Evolutionary conservation across 2,329 filamentous ascomycete genomes (phyloP), one percentile per base, ranked within the genome.

Genomic region (Mariannaea sp.): DNA sequence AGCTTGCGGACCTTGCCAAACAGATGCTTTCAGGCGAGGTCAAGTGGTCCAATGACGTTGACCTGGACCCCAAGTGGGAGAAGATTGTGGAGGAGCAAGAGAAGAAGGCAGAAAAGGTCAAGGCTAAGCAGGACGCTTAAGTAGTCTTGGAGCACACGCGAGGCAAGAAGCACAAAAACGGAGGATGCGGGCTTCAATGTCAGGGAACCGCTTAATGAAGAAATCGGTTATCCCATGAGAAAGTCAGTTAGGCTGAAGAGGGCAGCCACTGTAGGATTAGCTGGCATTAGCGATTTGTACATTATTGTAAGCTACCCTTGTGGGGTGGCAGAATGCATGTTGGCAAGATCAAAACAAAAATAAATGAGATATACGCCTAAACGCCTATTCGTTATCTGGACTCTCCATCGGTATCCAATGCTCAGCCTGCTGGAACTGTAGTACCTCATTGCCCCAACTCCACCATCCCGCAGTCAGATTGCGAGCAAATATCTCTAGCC

Each of bases 401-500:
- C 56, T 46, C 41, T 58, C 52, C 54, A 56, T 56, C 45, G 41
- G 48, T 10, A 24, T 48, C 83, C 83, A 87, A 62, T 79, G 71
- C 30, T 78, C 73, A 6, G 77, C 69, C 54, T 79, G 77, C 65
- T 92, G 90, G 62, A 88, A 92, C 56, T 82, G 82, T 52, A 90
- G 70, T 7, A 83, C 86, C 64, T 93, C 85, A 61, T 92, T 80
- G 3, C 90, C 90, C 88, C 88, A 92, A 22, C 82, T 81, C 80
- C 85, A 89, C 89, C 90, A 93, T 0, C 87, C 87, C 7, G 83
- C 79, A 2, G 89, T 90, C 38, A 91, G 72, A 66, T 88, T 84
- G 50, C 90, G 79, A 1, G 89, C 87, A 73, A 93, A 94, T 2
- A 92, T 76, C 70, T 94, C 90, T n/a, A 92, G 73, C 2, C 81